Evolutionary conservation across 305 asterid genomes (phyloP), one percentile per base, ranked within the genome.

Genomic region (Ruellia speciosa): DNA sequence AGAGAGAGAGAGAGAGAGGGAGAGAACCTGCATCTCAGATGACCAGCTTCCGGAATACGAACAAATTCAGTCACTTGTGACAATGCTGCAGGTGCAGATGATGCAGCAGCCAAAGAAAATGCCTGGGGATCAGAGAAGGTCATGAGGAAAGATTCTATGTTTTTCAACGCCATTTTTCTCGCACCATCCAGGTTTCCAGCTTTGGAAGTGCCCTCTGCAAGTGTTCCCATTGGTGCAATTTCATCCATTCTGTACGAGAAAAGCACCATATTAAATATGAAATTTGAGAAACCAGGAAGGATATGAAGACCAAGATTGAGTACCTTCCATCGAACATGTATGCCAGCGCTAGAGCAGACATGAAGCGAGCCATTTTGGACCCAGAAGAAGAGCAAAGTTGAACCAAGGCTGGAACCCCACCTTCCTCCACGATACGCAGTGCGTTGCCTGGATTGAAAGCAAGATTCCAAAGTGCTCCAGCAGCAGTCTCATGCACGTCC

Each of bases 401-500:
- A 63, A 75, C 95, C 6, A 90, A 75, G 35, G 83, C 85, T 10
- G 84, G 80, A 70, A 90, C 97, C n/a, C 97, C 96, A 12, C 94
- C 96, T 76, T 85, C 97, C 70, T 85, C 97, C 59, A 85, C 90
- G 54, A 90, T 87, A 45, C 95, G 94, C 20, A 90, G 82, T 50
- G 97, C 97, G 69, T 90, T 90, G n/a, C 95, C 90, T 20, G 97
- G 87, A 65, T 87, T 81, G 72, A 87, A 87, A 59, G 97, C 97
- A 63, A 90, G 97, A 68, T 90, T 90, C 97, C 97, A 90, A 62
- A 90, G 96, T 51, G 97, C 97, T 58, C 97, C 97, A 15, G 94
- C 95, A 52, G 97, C 97, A 14, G 97, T 87, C 84, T 90, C 97
- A 14, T 90, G 97, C 71, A 90, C 95, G 18, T 90, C 97, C 97